Conservation (phyloP, 495 filamentous ascomycete genomes). For the Collariella sp. region DNA sequence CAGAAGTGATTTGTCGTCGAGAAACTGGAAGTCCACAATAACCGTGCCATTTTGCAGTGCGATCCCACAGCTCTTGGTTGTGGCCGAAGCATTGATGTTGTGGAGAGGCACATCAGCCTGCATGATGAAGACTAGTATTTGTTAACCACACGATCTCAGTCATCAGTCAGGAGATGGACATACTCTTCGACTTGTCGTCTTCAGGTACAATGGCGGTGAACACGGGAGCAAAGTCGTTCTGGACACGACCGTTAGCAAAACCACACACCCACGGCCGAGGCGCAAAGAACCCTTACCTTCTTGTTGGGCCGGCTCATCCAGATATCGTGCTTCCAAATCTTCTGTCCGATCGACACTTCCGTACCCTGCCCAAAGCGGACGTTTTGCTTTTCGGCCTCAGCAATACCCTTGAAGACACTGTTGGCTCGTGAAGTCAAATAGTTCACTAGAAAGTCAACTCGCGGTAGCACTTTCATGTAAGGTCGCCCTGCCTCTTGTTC, state of each 20-base stretch:
- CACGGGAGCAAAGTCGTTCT: conserved; percentile 27
- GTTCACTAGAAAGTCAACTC: conserved; percentile 39
- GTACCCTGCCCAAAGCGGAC: conserved; percentile 44
- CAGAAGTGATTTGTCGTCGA: conserved; percentile 36
- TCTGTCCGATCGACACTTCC: conserved; percentile 28
- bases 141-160: conserved; percentile 20
- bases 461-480: conserved; percentile 32
- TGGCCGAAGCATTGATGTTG: conserved; percentile 30
- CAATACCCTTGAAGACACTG: conserved; percentile 43
- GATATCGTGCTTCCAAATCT: conserved; percentile 35
- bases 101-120: conserved; percentile 30
- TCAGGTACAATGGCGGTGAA: conserved; percentile 32
- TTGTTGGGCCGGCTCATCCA: conserved; percentile 13
- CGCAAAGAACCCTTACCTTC: conserved; percentile 9
- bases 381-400: conserved; percentile 45
- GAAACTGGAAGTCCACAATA: conserved; percentile 44
- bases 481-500: conserved; percentile 32
- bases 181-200: conserved; percentile 19
- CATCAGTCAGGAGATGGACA: not conserved
- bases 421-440: conserved; percentile 34
- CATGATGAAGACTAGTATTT: conserved; percentile 38
- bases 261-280: not conserved
- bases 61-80: conserved; percentile 28
- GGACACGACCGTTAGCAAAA: conserved; percentile 12
- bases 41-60: conserved; percentile 30